Conservation (phyloP, 768 basidiomycete species). For the Termitomyces sp. region DNA sequence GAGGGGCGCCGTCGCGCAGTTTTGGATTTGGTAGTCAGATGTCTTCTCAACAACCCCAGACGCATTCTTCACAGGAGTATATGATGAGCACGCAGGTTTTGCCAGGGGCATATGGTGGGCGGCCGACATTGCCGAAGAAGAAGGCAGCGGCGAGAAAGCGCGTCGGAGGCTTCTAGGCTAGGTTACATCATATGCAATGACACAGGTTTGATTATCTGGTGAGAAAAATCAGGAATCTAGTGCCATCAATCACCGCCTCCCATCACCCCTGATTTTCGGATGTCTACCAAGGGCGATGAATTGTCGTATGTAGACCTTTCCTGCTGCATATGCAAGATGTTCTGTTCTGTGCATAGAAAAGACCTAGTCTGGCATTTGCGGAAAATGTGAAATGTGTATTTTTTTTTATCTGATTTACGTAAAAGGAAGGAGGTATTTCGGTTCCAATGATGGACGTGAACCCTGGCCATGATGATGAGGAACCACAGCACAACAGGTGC, state of each 20-base stretch:
- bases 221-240: background rate
- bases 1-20: background rate
- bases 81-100: slow-evolving; percentile 65
- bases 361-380: background rate
- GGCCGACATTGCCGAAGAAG: slow-evolving; percentile 44
- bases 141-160: slow-evolving; percentile 56
- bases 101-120: slow-evolving; percentile 67
- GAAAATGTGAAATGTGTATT: background rate
- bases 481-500: background rate
- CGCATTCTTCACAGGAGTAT: slow-evolving; percentile 31
- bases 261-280: background rate
- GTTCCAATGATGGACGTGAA: background rate
- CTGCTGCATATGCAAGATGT: background rate
- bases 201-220: background rate
- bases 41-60: background rate
- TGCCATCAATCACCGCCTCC: background rate
- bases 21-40: slow-evolving; percentile 11
- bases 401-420: slow-evolving; percentile 1
- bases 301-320: background rate
- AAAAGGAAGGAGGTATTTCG: slow-evolving; percentile 4
- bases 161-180: slow-evolving; percentile 65
- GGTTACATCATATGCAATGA: background rate
- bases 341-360: background rate
- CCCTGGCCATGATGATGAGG: slow-evolving; percentile 1
- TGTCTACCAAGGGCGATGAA: background rate